phyloP scores from a whole-genome alignment of 495 filamentous ascomycete genomes.

The Poronia punctata region DNA sequence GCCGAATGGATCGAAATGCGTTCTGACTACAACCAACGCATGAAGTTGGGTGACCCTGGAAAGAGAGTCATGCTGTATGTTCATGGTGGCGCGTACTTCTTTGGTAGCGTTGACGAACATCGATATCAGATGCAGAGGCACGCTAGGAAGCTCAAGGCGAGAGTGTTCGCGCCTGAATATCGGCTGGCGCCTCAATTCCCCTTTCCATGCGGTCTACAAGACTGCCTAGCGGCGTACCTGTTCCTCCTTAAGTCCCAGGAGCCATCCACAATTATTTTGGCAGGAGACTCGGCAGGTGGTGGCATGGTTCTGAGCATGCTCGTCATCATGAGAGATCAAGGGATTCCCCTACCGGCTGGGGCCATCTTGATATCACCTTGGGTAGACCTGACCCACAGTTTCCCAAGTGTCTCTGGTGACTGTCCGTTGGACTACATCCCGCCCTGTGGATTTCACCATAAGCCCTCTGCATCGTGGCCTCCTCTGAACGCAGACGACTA shows the following conservation, averaged over 20 bases:
- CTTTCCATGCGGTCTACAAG: slow-evolving; percentile 84
- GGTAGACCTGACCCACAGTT: slow-evolving; percentile 91
- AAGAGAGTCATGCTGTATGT: slow-evolving; percentile 88
- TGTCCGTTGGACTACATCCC: slow-evolving; percentile 81
- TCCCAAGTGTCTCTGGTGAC: slow-evolving; percentile 74
- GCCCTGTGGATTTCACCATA: slow-evolving; percentile 74
- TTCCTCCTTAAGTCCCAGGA: slow-evolving; percentile 68
- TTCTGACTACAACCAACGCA: slow-evolving; percentile 65
- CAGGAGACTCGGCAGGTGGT: slow-evolving; percentile 86
- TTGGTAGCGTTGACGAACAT: slow-evolving; percentile 91
- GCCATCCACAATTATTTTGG: slow-evolving; percentile 68
- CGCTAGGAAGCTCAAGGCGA: slow-evolving; percentile 84
- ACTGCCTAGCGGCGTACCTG: slow-evolving; percentile 82
- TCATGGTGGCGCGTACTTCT: slow-evolving; percentile 66
- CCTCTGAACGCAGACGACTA: slow-evolving; percentile 72
- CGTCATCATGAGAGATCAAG: slow-evolving; percentile 72
- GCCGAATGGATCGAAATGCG: slow-evolving; percentile 97
- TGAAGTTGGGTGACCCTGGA: slow-evolving; percentile 46
- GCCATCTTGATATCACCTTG: slow-evolving; percentile 88
- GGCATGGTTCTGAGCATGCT: slow-evolving; percentile 80
- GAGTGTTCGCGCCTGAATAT: slow-evolving; percentile 82
- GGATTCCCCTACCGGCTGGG: slow-evolving; percentile 75
- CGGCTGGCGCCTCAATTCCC: slow-evolving; percentile 89
- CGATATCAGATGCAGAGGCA: slow-evolving; percentile 93
- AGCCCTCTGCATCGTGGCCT: slow-evolving; percentile 81